These are phyloP conservation scores for Endocarpon pusillum DNA, from an alignment of 495 filamentous ascomycete genomes.

Conservation along the genomic window DNA sequence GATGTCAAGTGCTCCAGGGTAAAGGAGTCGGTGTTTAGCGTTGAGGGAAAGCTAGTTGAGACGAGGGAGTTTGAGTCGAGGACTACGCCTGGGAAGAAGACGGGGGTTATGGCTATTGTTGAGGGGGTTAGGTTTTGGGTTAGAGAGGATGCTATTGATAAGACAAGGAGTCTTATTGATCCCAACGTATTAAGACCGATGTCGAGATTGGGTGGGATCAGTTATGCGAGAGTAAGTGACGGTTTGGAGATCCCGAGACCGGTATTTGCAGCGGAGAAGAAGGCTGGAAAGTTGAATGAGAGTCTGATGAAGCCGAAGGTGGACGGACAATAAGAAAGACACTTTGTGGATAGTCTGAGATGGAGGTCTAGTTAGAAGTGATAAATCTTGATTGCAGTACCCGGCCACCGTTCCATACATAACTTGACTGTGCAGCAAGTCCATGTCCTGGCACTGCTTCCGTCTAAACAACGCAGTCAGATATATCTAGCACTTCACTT, in stretches of 20 bases:
- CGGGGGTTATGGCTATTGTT: constrained; percentile 54
- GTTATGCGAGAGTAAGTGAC: constrained; percentile 54
- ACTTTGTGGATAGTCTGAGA: too few species aligned
- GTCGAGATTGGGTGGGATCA: constrained; percentile 66
- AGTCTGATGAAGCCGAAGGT: constrained; percentile 19
- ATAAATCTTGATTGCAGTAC: too few species aligned
- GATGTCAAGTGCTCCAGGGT: constrained; percentile 59
- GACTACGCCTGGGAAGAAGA: constrained; percentile 46
- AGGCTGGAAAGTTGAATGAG: constrained; percentile 23
- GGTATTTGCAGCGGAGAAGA: constrained; percentile 35
- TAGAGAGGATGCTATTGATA: constrained; percentile 72
- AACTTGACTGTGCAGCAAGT: too few species aligned
- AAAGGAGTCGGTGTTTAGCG: constrained; percentile 59
- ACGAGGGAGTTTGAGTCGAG: constrained; percentile 60
- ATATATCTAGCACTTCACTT: too few species aligned
- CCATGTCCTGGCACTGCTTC: too few species aligned
- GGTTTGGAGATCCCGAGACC: constrained; percentile 65
- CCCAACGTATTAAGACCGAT: constrained; percentile 56
- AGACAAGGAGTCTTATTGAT: constrained; percentile 55
- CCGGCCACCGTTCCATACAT: too few species aligned
- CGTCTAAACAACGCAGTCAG: too few species aligned
- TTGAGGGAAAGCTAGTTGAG: constrained; percentile 65
- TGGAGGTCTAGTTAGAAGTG: too few species aligned
- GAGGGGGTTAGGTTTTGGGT: constrained; percentile 85
- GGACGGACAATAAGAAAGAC: constrained; percentile 21